A percentile compares a stretch with the other conserved stretches of the same genome.
Conservation (phyloP, 805 yeast species). For the Candida pseudofarinosa region DNA sequence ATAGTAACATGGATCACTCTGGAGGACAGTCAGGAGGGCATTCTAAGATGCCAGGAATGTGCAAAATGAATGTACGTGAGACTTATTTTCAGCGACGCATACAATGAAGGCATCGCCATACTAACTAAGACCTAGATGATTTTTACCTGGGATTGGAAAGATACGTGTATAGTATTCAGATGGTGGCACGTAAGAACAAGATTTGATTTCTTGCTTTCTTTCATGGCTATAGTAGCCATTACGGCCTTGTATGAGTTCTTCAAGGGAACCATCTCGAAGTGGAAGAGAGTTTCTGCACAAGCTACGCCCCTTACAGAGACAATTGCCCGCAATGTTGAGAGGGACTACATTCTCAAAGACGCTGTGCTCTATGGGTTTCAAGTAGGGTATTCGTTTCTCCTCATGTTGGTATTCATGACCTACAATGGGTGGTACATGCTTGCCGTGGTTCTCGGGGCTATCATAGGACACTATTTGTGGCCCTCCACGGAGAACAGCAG, state of each 20-base stretch:
- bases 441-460: conserved; percentile 69
- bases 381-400: conserved; percentile 64
- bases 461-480: conserved; percentile 64
- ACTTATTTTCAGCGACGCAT: too few species aligned
- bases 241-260: conserved; percentile 61
- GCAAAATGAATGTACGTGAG: conserved; percentile 49
- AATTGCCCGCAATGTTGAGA: conserved; percentile 1
- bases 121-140: conserved; percentile 45
- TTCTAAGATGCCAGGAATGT: conserved; percentile 19
- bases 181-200: conserved; percentile 75
- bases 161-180: conserved; percentile 66
- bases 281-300: conserved; percentile 21
- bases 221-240: conserved; percentile 44
- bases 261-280: conserved; percentile 23
- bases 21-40: conserved; percentile 12
- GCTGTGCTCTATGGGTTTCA: conserved; percentile 56
- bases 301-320: conserved; percentile 1
- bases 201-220: conserved; percentile 48
- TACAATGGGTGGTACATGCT: conserved; percentile 83
- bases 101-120: too few species aligned
- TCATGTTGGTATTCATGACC: conserved; percentile 84
- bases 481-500: conserved; percentile 18
- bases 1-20: conserved; percentile 13
- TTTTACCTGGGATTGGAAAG: conserved; percentile 73
- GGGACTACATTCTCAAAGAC: conserved; percentile 22